Evolutionary conservation across 176 grass and related monocot species (phyloP).

Genomic region (Avena atlantica): DNA sequence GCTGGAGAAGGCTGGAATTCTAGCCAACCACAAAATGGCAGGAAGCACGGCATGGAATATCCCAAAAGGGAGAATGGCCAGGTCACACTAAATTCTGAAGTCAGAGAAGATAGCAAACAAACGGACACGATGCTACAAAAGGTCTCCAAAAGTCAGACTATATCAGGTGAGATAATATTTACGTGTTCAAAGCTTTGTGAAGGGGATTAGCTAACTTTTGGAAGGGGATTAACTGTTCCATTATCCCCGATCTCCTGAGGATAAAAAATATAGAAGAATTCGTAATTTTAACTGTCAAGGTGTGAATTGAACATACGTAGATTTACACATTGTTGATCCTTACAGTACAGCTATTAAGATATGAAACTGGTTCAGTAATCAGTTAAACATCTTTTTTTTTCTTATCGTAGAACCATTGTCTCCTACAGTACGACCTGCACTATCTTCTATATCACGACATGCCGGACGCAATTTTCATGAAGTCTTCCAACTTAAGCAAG

Average conservation of each 20-base stretch:
- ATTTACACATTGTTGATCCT: background rate
- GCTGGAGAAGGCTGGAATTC: slow-evolving; percentile 31
- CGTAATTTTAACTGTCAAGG: background rate
- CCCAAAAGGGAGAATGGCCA: slow-evolving; percentile 39
- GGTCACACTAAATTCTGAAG: slow-evolving; percentile 20
- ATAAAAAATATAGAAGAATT: slow-evolving; percentile 16
- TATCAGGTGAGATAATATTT: slow-evolving; percentile 44
- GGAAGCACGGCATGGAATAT: slow-evolving; percentile 28
- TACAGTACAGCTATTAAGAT: slow-evolving; percentile 6
- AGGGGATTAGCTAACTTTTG: slow-evolving; percentile 10
- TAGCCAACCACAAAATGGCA: slow-evolving; percentile 40
- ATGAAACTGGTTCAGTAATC: slow-evolving; percentile 8
- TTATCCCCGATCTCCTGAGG: background rate
- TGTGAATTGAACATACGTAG: background rate
- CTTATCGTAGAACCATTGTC: slow-evolving; percentile 52
- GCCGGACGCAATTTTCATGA: slow-evolving; percentile 74
- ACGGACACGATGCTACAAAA: slow-evolving; percentile 31
- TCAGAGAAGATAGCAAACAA: slow-evolving; percentile 29
- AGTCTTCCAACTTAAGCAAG: slow-evolving; percentile 66
- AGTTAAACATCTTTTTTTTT: slow-evolving; percentile 23
- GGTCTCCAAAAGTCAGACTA: slow-evolving; percentile 19
- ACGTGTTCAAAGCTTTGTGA: background rate
- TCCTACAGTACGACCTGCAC: slow-evolving; percentile 36
- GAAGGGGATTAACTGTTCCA: background rate
- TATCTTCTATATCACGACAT: slow-evolving; percentile 57